These are phyloP conservation scores for Sophora flavescens DNA, from an alignment of 306 rosid species.

Conservation along the genomic window DNA sequence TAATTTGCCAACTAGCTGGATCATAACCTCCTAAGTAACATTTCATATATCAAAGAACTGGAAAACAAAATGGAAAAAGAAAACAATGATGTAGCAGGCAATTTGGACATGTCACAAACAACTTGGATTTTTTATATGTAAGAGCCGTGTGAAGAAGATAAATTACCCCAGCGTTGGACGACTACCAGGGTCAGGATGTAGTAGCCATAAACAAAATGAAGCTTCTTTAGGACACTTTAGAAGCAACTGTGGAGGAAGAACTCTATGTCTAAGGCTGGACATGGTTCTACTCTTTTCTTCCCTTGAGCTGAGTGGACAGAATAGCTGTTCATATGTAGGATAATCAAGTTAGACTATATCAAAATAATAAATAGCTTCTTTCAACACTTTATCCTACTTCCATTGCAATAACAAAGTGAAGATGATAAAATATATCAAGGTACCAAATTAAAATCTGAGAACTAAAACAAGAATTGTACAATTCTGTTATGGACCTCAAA, in stretches of 20 bases:
- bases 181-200: conserved; percentile 89
- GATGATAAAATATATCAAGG: conserved; percentile 35
- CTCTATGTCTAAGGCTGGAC: conserved; percentile 95
- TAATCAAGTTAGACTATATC: conserved; percentile 50
- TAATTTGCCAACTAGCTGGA: conserved; percentile 4
- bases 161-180: conserved; percentile 87
- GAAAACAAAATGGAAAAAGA: neutral
- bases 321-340: conserved; percentile 72
- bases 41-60: conserved; percentile 15
- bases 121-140: conserved; percentile 23
- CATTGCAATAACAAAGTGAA: conserved; percentile 34
- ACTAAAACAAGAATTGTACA: conserved; percentile 29
- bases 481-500: conserved; percentile 70
- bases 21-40: neutral
- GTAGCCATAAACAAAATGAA: conserved; percentile 93
- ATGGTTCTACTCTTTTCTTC: conserved; percentile 89
- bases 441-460: conserved; percentile 38
- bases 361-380: conserved; percentile 26
- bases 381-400: conserved; percentile 27
- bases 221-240: conserved; percentile 98
- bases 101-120: conserved; percentile 16
- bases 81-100: neutral
- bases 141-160: conserved; percentile 34
- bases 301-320: conserved; percentile 85
- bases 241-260: conserved; percentile 98